Base-by-base conservation (phyloP, 169 alveolate genomes). In the Plasmodium gallinaceum region DNA sequence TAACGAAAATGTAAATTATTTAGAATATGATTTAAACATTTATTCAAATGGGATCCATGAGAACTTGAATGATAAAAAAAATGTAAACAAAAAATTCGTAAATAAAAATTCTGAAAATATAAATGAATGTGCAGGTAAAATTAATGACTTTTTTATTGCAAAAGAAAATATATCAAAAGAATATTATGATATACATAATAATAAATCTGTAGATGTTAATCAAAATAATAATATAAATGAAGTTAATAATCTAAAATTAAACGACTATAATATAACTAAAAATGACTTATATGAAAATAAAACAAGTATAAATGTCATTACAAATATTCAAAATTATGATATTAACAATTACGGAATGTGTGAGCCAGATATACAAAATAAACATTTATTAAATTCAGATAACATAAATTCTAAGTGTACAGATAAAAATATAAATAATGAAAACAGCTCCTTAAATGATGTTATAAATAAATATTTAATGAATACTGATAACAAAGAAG, bases 381-480 rank as follows among this genome's bases (percentile, higher is more conserved):
- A 16, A 51, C 10, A 1, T 5, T 7, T n/a, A n/a, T 7, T 7
- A 0, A 51, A 51, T 51, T 18, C 69, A 26, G 7, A 26, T 61
- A 14, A 61, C 6, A 22, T 6, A 7, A 18, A 12, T 61, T 10
- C 18, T 22, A 26, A 20, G 4, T 6, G 8, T 5, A 24, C 9
- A 9, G 32, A 12, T 20, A 62, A 45, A 61, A 73, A 58, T 43
- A 9, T 12, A 7, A 60, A 73, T 32, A 52, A 26, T 32, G 57
- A 74, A 16, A n/a, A 61, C 42, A 58, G 61, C 26, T 61, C 58
- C 16, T 51, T 74, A 37, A 60, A 74, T 39, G 88, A 74, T 60
- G 88, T 74, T 22, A 74, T 74, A 43, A 45, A 64, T 9, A 74
- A 60, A 60, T 74, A 74, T 32, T 43, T 74, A 43, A 74, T 42